Base-by-base conservation (phyloP, 208 protist genomes). In the Acanthamoeba triangularis region DNA sequence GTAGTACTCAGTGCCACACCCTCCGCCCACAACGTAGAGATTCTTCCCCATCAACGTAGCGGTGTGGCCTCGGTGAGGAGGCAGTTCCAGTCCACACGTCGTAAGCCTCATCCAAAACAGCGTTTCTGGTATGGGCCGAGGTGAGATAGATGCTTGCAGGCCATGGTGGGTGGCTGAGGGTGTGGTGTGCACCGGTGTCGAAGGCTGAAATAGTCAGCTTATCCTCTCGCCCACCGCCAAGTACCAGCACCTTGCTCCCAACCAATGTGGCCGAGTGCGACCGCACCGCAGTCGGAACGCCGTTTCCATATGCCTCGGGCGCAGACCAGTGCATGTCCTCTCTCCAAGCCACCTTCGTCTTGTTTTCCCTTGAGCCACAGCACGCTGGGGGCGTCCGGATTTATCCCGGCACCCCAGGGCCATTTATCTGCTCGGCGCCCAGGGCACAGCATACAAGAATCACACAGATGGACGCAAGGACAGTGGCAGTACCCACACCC, bases 211-310 rank as follows among this genome's bases (percentile, higher is more conserved):
- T 0, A 3, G 52, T 59, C 52, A 59, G 52, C 14, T 33, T 28
- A 10, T 74, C 61, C 11, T 92, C 87, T 6, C 23, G 23, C 6
- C 10, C n/a, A 37, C 92, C 92, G 13, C 92, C 92, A 47, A 95
- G 87, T 28, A 95, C 23, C n/a, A 85, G 56, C 18, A 95, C 7
- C 41, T 74, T 85, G 28, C 52, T 63, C 59, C 92, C 76, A 3
- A 95, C 76, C 52, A 95, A 47, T 1, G 69, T 90, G 3, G 76
- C n/a, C 0, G 92, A 33, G 76, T 95, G 92, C 35, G 82, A 90
- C 30, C 49, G 14, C 5, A 90, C 49, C 23, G 82, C 54, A 6
- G 6, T 7, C 56, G 28, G 82, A 0, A 41, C 33, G 2, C 1
- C 49, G 4, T 16, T 14, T 5, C 54, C 82, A 7, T 67, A 16